Evolutionary conservation across 352 stramenopile genomes (phyloP).

Genomic region (Globisporangium nagaii): DNA sequence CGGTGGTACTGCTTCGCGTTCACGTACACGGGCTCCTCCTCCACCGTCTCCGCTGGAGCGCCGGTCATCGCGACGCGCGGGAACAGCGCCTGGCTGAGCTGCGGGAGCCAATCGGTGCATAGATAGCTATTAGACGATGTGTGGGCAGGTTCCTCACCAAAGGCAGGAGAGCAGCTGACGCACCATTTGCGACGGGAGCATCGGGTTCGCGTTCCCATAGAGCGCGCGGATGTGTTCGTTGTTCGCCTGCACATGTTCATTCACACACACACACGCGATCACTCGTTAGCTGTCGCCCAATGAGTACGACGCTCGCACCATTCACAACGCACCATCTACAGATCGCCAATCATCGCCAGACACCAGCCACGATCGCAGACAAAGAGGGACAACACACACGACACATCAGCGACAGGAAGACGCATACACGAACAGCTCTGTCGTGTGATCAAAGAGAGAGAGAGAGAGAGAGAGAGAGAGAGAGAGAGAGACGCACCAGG

Average conservation of each 20-base stretch:
- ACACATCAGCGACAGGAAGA: neutral
- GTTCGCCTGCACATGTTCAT: constrained; percentile 58
- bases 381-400: neutral
- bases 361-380: neutral
- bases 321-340: constrained; percentile 2
- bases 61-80: constrained; percentile 38
- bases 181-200: constrained; percentile 83
- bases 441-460: no score
- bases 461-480: neutral
- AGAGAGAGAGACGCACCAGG: constrained; percentile 16
- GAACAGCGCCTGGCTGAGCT: constrained; percentile 56
- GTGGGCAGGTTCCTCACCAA: neutral
- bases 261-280: constrained; percentile 8
- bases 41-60: constrained; percentile 40
- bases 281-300: neutral
- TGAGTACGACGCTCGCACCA: neutral
- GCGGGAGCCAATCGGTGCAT: neutral
- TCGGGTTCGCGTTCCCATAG: constrained; percentile 76
- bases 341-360: neutral
- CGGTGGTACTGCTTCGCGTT: constrained; percentile 90
- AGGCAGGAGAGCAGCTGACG: constrained; percentile 5
- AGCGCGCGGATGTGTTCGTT: constrained; percentile 79
- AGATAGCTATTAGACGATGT: neutral
- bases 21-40: constrained; percentile 87
- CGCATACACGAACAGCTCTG: no score